Evolutionary conservation across 2,329 filamentous ascomycete species (phyloP).

Genomic region (Cladophialophora chaetospira): DNA sequence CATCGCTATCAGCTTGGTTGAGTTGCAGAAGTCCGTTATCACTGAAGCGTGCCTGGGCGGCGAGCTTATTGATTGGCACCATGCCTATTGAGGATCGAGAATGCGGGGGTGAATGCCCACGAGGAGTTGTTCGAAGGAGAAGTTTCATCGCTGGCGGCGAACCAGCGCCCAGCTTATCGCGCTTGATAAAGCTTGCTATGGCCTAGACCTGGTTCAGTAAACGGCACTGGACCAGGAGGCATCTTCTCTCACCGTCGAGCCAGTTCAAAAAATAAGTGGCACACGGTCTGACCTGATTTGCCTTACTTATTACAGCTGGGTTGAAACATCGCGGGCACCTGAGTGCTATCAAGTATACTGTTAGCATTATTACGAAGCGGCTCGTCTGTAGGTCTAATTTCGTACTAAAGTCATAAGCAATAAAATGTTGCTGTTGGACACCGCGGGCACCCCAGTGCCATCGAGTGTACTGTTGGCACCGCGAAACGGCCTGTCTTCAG

Average conservation of each 20-base stretch:
- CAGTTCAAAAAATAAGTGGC: too few relatives aligned
- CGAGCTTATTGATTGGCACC: constrained; percentile 5
- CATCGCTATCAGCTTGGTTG: not conserved
- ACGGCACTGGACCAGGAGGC: not conserved
- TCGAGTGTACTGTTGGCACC: too few relatives aligned
- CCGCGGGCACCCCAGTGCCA: too few relatives aligned
- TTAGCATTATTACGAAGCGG: too few relatives aligned
- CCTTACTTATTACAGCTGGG: too few relatives aligned
- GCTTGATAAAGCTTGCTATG: not conserved
- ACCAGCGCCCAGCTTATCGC: constrained; percentile 1
- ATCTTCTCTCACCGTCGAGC: not conserved
- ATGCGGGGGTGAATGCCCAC: constrained; percentile 11
- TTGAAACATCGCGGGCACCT: too few relatives aligned
- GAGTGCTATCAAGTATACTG: too few relatives aligned
- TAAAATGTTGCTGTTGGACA: too few relatives aligned
- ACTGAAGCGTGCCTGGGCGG: not conserved
- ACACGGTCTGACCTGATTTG: too few relatives aligned
- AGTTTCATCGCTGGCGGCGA: not conserved
- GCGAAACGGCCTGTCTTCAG: too few relatives aligned
- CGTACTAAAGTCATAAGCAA: too few relatives aligned
- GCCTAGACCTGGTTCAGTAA: not conserved
- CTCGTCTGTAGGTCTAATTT: too few relatives aligned
- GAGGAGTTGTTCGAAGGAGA: constrained; percentile 1
- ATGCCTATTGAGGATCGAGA: constrained; percentile 16
- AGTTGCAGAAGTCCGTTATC: constrained; percentile 18